phyloP scores from a whole-genome alignment of 2,329 filamentous ascomycete genomes.

The Coniochaeta sp. region DNA sequence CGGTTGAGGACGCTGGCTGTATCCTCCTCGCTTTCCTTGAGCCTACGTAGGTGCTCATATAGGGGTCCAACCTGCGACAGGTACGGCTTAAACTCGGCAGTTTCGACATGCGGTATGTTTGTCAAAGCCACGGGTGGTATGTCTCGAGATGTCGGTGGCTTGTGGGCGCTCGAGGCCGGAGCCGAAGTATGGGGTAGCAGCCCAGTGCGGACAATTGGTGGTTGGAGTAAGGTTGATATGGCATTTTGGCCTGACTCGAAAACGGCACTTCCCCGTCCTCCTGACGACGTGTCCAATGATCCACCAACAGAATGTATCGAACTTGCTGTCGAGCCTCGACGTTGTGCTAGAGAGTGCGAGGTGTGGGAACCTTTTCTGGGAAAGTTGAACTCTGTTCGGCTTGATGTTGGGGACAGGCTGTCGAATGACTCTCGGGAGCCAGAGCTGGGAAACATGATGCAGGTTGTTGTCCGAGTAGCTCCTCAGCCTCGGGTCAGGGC shows the following conservation, averaged over 20 bases:
- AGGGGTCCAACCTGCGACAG: slow-evolving; percentile 76
- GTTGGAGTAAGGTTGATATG: slow-evolving; percentile 88
- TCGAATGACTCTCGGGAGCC: slow-evolving; percentile 59
- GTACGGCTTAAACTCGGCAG: slow-evolving; percentile 75
- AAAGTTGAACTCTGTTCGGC: slow-evolving; percentile 48
- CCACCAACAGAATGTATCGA: slow-evolving; percentile 84
- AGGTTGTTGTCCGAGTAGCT: slow-evolving; percentile 13
- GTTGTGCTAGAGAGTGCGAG: slow-evolving; percentile 37
- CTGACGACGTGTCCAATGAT: slow-evolving; percentile 63
- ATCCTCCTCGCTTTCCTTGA: slow-evolving; percentile 70
- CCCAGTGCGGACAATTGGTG: slow-evolving; percentile 83
- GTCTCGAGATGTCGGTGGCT: slow-evolving; percentile 75
- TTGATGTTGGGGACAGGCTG: slow-evolving; percentile 48
- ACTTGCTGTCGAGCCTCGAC: slow-evolving; percentile 78
- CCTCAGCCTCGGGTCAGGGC: slow-evolving; percentile 14
- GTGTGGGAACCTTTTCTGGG: slow-evolving; percentile 36
- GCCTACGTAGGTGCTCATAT: slow-evolving; percentile 81
- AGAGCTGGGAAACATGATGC: slow-evolving; percentile 51
- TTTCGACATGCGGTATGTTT: slow-evolving; percentile 76
- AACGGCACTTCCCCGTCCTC: slow-evolving; percentile 32
- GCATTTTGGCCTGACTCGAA: slow-evolving; percentile 81
- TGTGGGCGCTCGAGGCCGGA: slow-evolving; percentile 63
- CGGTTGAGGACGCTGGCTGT: slow-evolving; percentile 31
- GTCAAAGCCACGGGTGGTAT: slow-evolving; percentile 90
- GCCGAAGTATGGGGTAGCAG: slow-evolving; percentile 71